phyloP scores from a whole-genome alignment of 768 basidiomycete genomes.

The Suillus alpinus region DNA sequence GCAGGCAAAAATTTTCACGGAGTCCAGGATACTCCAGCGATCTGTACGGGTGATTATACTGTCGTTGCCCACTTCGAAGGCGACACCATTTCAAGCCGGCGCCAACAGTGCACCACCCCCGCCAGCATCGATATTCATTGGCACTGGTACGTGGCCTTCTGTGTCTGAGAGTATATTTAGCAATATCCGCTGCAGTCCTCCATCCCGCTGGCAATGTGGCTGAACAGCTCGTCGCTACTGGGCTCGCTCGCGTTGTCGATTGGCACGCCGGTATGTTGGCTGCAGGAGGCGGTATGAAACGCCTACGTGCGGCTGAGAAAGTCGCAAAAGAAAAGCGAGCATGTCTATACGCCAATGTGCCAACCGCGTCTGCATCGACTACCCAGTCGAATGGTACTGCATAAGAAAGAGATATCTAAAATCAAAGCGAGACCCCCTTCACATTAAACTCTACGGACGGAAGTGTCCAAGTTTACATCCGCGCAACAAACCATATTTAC shows the following conservation, averaged over 20 bases:
- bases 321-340: slow-evolving; percentile 71
- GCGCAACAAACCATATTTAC: neutral
- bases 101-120: slow-evolving; percentile 49
- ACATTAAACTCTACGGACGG: neutral
- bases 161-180: neutral
- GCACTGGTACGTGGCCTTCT: slow-evolving; percentile 52
- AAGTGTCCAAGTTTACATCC: neutral
- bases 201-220: slow-evolving; percentile 96
- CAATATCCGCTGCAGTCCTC: slow-evolving; percentile 45
- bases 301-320: slow-evolving; percentile 81
- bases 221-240: slow-evolving; percentile 78
- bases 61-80: slow-evolving; percentile 74
- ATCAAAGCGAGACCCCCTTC: neutral
- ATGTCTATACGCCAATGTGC: slow-evolving; percentile 63
- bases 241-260: slow-evolving; percentile 89
- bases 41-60: slow-evolving; percentile 74
- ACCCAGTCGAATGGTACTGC: slow-evolving; percentile 47
- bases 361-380: slow-evolving; percentile 32
- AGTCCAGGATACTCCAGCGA: slow-evolving; percentile 81
- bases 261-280: slow-evolving; percentile 98
- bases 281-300: slow-evolving; percentile 80
- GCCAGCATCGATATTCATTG: slow-evolving; percentile 86
- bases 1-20: slow-evolving; percentile 92
- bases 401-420: neutral
- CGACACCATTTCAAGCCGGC: slow-evolving; percentile 75